Evolutionary conservation across 1,284 basidiomycete genomes (phyloP).

Genomic region (Cystobasidium sp.): DNA sequence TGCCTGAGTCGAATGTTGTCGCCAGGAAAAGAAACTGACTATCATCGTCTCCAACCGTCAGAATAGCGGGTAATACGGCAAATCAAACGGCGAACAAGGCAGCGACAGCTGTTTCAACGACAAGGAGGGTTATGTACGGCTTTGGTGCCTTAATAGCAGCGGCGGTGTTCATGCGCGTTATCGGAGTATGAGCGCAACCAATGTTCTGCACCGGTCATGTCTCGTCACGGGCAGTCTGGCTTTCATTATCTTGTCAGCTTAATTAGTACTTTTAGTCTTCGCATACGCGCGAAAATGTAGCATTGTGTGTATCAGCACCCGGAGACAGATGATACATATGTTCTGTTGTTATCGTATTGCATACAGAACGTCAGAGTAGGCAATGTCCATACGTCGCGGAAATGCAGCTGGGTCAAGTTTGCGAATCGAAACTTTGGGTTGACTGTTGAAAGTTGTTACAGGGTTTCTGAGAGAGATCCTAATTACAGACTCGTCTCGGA

Average conservation of each 20-base stretch:
- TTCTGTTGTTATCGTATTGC: neutral
- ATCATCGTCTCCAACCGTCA: neutral
- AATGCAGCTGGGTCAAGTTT: neutral
- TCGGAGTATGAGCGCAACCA: conserved; percentile 14
- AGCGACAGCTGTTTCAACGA: conserved; percentile 5
- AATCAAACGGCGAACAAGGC: conserved; percentile 12
- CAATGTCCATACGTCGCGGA: neutral
- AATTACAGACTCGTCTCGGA: neutral
- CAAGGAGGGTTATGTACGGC: conserved; percentile 19
- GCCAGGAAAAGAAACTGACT: neutral
- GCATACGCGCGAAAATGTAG: neutral
- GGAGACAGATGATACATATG: neutral
- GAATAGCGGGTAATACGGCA: conserved; percentile 23
- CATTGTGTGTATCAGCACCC: neutral
- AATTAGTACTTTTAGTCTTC: too few species aligned
- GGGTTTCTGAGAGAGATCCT: conserved; percentile 1
- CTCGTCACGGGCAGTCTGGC: too few species aligned
- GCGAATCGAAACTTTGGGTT: neutral
- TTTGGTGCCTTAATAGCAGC: conserved; percentile 33
- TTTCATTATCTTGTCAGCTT: too few species aligned
- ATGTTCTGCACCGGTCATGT: neutral
- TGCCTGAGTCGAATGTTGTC: neutral
- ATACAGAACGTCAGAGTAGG: neutral
- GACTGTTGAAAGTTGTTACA: conserved; percentile 41
- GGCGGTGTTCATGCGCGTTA: conserved; percentile 32